phyloP scores from a whole-genome alignment of 2,329 filamentous ascomycete genomes.

The Apiospora rasikravindrae region DNA sequence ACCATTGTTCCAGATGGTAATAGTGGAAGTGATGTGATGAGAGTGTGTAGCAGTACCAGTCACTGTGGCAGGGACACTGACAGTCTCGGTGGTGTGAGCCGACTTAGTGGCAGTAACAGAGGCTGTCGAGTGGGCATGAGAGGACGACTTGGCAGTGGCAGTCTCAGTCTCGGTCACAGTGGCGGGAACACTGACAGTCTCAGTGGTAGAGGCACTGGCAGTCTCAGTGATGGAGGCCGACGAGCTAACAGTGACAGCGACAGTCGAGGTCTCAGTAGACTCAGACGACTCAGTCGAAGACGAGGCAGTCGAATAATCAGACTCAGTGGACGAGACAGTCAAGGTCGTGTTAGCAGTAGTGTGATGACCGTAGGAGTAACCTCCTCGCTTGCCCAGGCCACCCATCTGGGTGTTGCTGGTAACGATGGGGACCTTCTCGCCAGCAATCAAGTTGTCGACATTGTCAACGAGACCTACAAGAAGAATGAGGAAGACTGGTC shows the following conservation, averaged over 20 bases:
- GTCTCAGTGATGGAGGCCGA: conserved; percentile 4
- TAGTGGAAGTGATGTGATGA: background rate
- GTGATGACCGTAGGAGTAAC: background rate
- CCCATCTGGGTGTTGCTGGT: background rate
- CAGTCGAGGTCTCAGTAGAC: background rate
- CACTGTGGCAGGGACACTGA: background rate
- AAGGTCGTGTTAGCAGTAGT: background rate
- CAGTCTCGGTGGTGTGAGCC: background rate
- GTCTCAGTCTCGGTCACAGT: background rate
- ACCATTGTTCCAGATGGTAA: background rate
- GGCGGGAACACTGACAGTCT: background rate
- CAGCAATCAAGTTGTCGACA: conserved; percentile 2
- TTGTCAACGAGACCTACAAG: background rate
- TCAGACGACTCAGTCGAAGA: no score
- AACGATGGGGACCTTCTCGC: background rate
- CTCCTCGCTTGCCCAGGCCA: conserved; percentile 16
- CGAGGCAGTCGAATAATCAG: background rate
- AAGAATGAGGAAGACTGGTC: background rate
- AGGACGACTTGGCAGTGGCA: background rate
- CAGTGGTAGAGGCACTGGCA: background rate
- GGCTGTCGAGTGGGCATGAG: background rate
- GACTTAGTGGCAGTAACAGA: background rate
- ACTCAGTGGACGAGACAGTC: background rate
- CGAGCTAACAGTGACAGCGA: background rate
- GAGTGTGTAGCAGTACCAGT: background rate